Evolutionary conservation across 2,329 filamentous ascomycete genomes (phyloP).

Genomic region (Nigrospora oryzae): DNA sequence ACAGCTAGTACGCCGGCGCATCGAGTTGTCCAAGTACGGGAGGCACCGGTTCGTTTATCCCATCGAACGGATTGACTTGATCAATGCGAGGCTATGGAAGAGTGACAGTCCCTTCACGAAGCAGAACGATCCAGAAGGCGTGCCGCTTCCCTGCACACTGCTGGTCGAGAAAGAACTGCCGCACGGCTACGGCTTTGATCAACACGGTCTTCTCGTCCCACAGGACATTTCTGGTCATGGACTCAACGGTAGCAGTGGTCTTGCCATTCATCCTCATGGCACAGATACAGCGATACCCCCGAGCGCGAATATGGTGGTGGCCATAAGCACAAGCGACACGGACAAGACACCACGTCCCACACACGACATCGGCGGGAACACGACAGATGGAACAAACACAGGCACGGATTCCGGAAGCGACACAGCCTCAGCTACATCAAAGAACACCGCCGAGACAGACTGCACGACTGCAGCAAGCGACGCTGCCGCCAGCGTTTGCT

Average conservation of each 20-base stretch:
- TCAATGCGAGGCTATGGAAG: neutral
- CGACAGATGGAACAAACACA: neutral
- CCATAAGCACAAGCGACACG: neutral
- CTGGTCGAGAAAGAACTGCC: neutral
- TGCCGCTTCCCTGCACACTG: neutral
- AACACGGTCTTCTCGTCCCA: neutral
- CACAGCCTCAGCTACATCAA: neutral
- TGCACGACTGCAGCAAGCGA: neutral
- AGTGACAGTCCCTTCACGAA: neutral
- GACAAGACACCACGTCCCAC: neutral
- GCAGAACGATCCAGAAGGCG: neutral
- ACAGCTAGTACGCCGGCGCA: neutral
- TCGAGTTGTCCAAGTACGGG: neutral
- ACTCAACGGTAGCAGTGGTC: neutral
- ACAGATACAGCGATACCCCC: neutral
- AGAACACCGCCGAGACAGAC: neutral
- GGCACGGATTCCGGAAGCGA: neutral
- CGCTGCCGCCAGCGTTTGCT: too few species aligned
- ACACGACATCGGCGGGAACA: neutral
- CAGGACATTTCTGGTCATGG: neutral
- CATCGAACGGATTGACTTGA: conserved; percentile 1
- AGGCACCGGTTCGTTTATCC: neutral
- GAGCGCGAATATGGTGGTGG: conserved; percentile 5
- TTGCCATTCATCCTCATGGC: neutral
- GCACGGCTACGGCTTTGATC: neutral